Evolutionary conservation across 139 green algal species (phyloP), one percentile per base, ranked within the genome.

Genomic region (Chloropicon primus): DNA sequence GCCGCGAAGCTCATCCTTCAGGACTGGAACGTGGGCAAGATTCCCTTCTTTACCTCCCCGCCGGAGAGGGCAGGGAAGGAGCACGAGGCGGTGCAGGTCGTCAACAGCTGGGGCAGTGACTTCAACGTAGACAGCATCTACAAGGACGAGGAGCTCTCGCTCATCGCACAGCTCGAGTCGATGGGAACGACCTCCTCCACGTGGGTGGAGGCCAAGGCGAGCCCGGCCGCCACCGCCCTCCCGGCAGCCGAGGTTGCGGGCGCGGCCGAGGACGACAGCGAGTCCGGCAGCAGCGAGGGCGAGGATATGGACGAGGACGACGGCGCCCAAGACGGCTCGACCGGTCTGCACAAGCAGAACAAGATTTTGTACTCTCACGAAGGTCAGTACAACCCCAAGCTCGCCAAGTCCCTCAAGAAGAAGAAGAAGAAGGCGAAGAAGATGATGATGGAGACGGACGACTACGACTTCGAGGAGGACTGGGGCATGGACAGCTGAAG

Each of bases 1-100:
- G 87, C 72, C 24, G 72, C 72, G 72, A 75, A 17, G 72, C 72
- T 75, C 25, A 28, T 75, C 25, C 25, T 75, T 5, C 83, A 92
- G 77, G 95, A 99, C 84, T 99, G 95, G 95, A 96, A 96, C 81
- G 86, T 89, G 54, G 95, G 95, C 26, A 85, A 83, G 62, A 96
- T 97, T 73, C 89, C 91, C 0, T 97, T 92, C 89, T 81, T 75
- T 27, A 81, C 80, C 24, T 3, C 27, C 22, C 73, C 82, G 22
- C 73, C 76, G 27, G 25, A 79, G 53, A 53, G 28, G 10, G 73
- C 53, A 27, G 74, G 78, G 21, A 80, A 86, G 54, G 86, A 86
- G 74, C 74, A 89, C 29, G 88, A 84, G 0, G 80, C 53, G 0
- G 85, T 88, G 5, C 83, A 84, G 53, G 71, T 98, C 24, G 89